Base-by-base conservation (phyloP, 2,329 filamentous ascomycete species). In the Alternaria triticimaculans region DNA sequence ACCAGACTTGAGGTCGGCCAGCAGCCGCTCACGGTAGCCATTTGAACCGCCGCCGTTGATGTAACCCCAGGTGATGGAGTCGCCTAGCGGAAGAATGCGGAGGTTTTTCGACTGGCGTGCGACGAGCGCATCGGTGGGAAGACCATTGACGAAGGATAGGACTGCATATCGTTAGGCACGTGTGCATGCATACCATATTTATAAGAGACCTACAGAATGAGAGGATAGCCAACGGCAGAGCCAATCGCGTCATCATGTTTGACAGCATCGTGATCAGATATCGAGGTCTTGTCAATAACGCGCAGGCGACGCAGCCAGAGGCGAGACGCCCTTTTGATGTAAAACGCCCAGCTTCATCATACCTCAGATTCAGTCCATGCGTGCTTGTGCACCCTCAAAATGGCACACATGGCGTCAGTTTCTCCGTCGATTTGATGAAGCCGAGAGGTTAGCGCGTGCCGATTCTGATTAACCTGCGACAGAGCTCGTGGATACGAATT, bases 21-120 rank as follows among this genome's bases (percentile, higher is more conserved):
- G 61, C 5, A 82, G 72, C 11, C 68, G 58, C 11, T 69, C 60
- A 23, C 81, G 78, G 65, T 82, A 84, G 2, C 75, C 76, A 53
- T 65, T 62, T 2, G 58, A 45, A 5, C 58, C 46, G 72, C 72
- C 8, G 30, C 67, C 48, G 54, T 64, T 48, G 60, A 63, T 51
- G 20, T 68, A 80, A 3, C 82, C 81, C 49, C 55, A 73, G n/a
- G 72, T 73, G 23, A 74, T 72, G 37, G 67, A 68, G 61, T 72
- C 70, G 23, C 70, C 70, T 18, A 73, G 63, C 7, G 66, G 69
- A 18, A 73, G 49, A 21, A 73, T 63, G 37, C 65, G 60, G 10
- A 72, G 67, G 23, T 44, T 60, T 2, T 41, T 63, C 11, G 60
- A 58, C 18, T 59, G 37, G n/a, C 63, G 55, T n/a, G 53, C 10